Base-by-base conservation (phyloP, 75 land plant species). In the Cunninghamia lanceolata region DNA sequence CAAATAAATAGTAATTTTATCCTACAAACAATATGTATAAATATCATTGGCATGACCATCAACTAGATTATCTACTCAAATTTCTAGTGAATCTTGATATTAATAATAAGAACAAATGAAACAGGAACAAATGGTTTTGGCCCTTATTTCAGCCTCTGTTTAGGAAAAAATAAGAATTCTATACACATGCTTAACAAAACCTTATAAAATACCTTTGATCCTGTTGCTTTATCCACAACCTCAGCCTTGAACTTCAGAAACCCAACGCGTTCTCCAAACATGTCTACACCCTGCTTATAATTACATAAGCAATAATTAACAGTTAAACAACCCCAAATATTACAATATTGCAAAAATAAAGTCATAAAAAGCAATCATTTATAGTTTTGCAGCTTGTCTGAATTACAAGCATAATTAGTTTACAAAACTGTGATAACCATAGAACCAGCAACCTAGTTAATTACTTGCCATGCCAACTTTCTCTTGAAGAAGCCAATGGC, bases 161-260 rank as follows among this genome's bases (percentile, higher is more conserved):
- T 6, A 63, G 28, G 68, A 63, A 25, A 63, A 7, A 63, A 63
- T 50, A 7, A 63, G 0, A 63, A 4, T 21, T 21, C 5, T 25
- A 63, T 13, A 15, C n/a, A 76, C 0, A 36, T 17, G 21, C 40
- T 7, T 19, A 36, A 16, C 15, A 50, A 17, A 86, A 81, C 8
- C 82, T 16, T 40, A 42, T 32, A 43, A 21, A 32, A 47, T 92
- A 97, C 99, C 98, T 94, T 95, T 34, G 87, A 84, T 52, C 99
- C 99, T 10, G 97, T 92, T 83, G 83, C 89, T 19, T 93, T 94
- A 79, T 96, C 96, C 42, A 91, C 25, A 21, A 98, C 85, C 74
- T 96, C 99, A 66, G 99, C 99, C 89, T 96, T 98, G 89, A 98
- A 98, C 80, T 98, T 98, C 34, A 98, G 82, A 91, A 98, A 98